Conservation (phyloP, 2,329 filamentous ascomycete genomes). For the Lachnum nothofagi region DNA sequence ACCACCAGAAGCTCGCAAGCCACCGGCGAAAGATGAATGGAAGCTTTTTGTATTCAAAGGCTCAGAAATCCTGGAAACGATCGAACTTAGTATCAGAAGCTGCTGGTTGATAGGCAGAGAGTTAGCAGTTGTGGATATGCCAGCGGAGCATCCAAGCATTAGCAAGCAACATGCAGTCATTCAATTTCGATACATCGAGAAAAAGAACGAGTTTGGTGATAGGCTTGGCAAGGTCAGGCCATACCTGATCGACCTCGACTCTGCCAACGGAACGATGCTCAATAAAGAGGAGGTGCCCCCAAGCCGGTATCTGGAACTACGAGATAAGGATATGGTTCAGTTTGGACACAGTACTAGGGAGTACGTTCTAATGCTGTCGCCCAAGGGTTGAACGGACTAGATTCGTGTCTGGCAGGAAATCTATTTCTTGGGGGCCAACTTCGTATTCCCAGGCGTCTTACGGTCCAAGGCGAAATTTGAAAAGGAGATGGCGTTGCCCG, state of each 20-base stretch:
- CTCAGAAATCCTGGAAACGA: slow-evolving; percentile 70
- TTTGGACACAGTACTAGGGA: slow-evolving; percentile 87
- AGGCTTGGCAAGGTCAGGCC: slow-evolving; percentile 73
- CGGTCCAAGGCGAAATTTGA: neutral
- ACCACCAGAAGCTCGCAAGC: slow-evolving; percentile 85
- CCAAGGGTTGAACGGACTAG: slow-evolving; percentile 18
- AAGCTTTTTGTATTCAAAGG: slow-evolving; percentile 91
- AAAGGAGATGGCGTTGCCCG: neutral
- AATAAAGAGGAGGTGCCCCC: slow-evolving; percentile 70
- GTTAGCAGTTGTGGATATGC: slow-evolving; percentile 71
- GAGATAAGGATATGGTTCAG: slow-evolving; percentile 80
- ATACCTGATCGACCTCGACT: slow-evolving; percentile 90
- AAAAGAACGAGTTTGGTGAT: slow-evolving; percentile 81
- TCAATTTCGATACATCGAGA: slow-evolving; percentile 83
- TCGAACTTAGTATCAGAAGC: slow-evolving; percentile 69
- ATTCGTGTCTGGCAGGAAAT: neutral
- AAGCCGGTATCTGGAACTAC: slow-evolving; percentile 78
- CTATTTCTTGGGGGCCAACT: neutral
- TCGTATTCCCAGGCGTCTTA: neutral
- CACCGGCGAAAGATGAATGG: slow-evolving; percentile 73
- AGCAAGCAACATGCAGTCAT: slow-evolving; percentile 95
- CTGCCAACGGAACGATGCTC: slow-evolving; percentile 80
- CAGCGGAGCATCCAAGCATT: slow-evolving; percentile 83
- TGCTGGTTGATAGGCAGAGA: slow-evolving; percentile 92
- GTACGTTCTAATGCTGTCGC: slow-evolving; percentile 85